These are phyloP conservation scores for Sarocladium strictum DNA, from an alignment of 2,329 filamentous ascomycete genomes.

Conservation along the genomic window DNA sequence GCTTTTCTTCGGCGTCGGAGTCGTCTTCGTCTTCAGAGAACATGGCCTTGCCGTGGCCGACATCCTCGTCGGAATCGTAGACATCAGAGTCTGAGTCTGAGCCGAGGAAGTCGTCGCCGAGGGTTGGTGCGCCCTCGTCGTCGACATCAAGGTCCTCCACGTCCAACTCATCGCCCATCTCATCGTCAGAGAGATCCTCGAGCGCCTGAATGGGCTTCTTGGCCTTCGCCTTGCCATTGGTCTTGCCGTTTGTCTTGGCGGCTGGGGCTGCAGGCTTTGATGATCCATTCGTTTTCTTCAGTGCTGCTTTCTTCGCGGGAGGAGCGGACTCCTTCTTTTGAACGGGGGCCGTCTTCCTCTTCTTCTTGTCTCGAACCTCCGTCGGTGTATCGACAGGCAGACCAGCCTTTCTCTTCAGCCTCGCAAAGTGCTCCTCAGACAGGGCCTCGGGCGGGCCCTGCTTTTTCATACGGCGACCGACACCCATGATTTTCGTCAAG, in stretches of 20 bases:
- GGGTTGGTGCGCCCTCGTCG: conserved; percentile 32
- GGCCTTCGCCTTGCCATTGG: conserved; percentile 29
- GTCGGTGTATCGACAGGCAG: conserved; percentile 56
- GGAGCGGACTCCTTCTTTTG: conserved; percentile 22
- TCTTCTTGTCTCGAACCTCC: conserved; percentile 61
- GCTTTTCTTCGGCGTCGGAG: conserved; percentile 79
- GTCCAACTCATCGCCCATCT: conserved; percentile 32
- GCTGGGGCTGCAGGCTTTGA: conserved; percentile 27
- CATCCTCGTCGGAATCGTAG: conserved; percentile 65
- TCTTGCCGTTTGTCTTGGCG: conserved; percentile 27
- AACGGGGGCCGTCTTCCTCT: conserved; percentile 21
- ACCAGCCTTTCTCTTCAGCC: conserved; percentile 78
- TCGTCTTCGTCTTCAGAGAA: conserved; percentile 95
- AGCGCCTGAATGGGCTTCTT: conserved; percentile 27
- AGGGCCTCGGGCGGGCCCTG: conserved; percentile 81
- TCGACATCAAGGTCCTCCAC: conserved; percentile 41
- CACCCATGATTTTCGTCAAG: conserved; percentile 62
- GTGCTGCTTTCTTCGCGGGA: conserved; percentile 20
- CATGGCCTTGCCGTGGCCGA: conserved; percentile 50
- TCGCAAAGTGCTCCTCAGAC: conserved; percentile 72
- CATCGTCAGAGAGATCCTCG: conserved; percentile 41
- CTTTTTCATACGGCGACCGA: conserved; percentile 89
- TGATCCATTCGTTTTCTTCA: conserved; percentile 24
- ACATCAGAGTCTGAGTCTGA: conserved; percentile 51
- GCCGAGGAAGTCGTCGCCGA: conserved; percentile 55